Conservation (phyloP, 352 stramenopile genomes). For the Pythium phragmitis region DNA sequence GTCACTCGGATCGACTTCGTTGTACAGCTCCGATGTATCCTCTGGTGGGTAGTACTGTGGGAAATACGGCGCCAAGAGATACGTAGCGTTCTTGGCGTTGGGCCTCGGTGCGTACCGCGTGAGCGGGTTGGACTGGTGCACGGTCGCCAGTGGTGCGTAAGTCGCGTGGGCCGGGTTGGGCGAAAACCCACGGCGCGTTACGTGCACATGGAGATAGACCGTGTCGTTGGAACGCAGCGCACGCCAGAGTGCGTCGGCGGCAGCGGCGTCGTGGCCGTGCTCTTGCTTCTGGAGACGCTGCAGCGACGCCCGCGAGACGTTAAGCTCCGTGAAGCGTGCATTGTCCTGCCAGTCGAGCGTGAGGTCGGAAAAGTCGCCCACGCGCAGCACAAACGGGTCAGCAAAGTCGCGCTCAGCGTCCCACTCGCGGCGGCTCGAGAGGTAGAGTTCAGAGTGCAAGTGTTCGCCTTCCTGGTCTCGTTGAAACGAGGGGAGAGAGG, state of each 20-base stretch:
- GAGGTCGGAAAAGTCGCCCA: slow-evolving; percentile 53
- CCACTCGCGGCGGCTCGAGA: slow-evolving; percentile 53
- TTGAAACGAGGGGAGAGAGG: background rate
- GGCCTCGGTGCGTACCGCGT: slow-evolving; percentile 50
- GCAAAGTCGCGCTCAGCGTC: slow-evolving; percentile 41
- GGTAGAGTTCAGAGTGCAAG: slow-evolving; percentile 56
- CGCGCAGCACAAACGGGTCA: slow-evolving; percentile 33
- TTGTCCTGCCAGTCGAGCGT: slow-evolving; percentile 77
- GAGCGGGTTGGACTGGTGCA: slow-evolving; percentile 67
- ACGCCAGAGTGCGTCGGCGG: slow-evolving; percentile 32
- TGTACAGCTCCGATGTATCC: slow-evolving; percentile 7
- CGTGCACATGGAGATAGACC: slow-evolving; percentile 72
- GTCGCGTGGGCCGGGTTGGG: slow-evolving; percentile 37
- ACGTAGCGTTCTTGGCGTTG: slow-evolving; percentile 66
- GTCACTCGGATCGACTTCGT: slow-evolving; percentile 11
- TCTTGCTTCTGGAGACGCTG: slow-evolving; percentile 6
- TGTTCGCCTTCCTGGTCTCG: slow-evolving; percentile 40
- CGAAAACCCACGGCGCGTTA: slow-evolving; percentile 53
- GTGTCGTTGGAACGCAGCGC: slow-evolving; percentile 50
- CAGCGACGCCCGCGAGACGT: slow-evolving; percentile 38
- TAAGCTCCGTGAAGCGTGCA: slow-evolving; percentile 46
- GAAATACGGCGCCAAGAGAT: slow-evolving; percentile 41
- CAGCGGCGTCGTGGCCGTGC: background rate
- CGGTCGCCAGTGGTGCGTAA: slow-evolving; percentile 56
- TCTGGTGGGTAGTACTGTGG: slow-evolving; percentile 16